Percentiles rank a stretch among this genome's conserved stretches.
Conservation (phyloP, 805 yeast genomes). For the Teunomyces aglyptinius region DNA sequence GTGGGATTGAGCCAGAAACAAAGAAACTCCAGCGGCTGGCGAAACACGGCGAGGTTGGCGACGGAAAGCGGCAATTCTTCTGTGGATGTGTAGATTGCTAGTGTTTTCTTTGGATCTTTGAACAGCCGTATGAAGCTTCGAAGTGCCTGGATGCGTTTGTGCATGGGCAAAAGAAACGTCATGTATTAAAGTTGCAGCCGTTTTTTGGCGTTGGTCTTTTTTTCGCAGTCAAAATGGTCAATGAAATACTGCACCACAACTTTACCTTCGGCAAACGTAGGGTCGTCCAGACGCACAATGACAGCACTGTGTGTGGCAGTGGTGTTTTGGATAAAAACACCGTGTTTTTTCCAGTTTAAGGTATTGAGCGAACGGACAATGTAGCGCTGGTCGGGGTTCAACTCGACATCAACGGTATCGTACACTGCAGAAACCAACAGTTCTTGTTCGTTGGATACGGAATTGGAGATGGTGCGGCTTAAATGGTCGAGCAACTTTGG, state of each 20-base stretch:
- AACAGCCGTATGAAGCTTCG: not conserved
- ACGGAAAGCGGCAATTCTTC: not conserved
- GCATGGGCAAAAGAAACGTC: not conserved
- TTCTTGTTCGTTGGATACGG: constrained; percentile 35
- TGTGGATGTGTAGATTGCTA: not conserved
- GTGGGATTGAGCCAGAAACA: not conserved
- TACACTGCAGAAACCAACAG: constrained; percentile 61
- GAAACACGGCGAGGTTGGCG: not conserved
- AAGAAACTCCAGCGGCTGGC: not conserved
- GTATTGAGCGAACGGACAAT: constrained; percentile 59
- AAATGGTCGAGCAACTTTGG: constrained; percentile 9
- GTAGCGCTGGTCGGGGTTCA: constrained; percentile 44
- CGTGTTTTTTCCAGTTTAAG: constrained; percentile 67
- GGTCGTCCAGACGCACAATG: constrained; percentile 58
- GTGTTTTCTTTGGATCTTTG: not conserved
- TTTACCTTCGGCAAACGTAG: constrained; percentile 64
- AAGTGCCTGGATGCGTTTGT: not conserved
- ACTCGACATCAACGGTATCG: constrained; percentile 52
- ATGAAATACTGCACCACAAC: constrained; percentile 65
- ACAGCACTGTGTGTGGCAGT: constrained; percentile 79
- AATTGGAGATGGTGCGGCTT: constrained; percentile 12
- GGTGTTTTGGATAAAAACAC: constrained; percentile 65
- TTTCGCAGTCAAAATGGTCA: constrained; percentile 15
- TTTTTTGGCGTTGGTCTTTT: constrained; percentile 1
- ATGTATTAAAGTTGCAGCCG: not conserved